Conservation (phyloP, 2,329 filamentous ascomycete species). For the Microsporum ferrugineum region DNA sequence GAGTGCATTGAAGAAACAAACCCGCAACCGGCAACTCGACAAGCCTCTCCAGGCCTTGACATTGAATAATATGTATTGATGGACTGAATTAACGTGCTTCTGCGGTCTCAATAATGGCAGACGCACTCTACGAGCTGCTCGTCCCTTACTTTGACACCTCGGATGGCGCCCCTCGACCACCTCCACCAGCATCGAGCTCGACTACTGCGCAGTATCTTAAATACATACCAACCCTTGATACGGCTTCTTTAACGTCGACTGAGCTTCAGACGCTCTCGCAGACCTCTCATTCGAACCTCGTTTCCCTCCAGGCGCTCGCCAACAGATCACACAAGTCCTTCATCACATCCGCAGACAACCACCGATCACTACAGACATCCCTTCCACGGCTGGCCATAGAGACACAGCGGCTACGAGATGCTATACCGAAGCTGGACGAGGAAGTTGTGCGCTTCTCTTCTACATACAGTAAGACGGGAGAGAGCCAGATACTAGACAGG, state of each 20-base stretch:
- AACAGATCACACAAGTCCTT: slow-evolving; percentile 80
- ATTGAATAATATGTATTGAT: background rate
- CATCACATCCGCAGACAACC: slow-evolving; percentile 66
- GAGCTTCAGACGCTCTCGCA: slow-evolving; percentile 76
- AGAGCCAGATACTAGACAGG: slow-evolving; percentile 57
- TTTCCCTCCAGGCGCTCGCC: slow-evolving; percentile 76
- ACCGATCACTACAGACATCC: slow-evolving; percentile 59
- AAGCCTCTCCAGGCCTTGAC: background rate
- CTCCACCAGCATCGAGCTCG: slow-evolving; percentile 23
- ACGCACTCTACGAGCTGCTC: slow-evolving; percentile 65
- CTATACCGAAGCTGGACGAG: slow-evolving; percentile 67
- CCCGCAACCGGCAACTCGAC: background rate
- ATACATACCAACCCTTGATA: slow-evolving; percentile 63
- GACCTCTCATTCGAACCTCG: slow-evolving; percentile 63
- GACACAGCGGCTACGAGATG: slow-evolving; percentile 54
- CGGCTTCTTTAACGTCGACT: slow-evolving; percentile 57
- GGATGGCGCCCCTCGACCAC: slow-evolving; percentile 27
- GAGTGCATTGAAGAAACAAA: background rate
- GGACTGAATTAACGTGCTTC: background rate
- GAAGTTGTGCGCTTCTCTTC: slow-evolving; percentile 70
- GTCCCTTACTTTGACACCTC: slow-evolving; percentile 46
- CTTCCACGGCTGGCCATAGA: slow-evolving; percentile 60
- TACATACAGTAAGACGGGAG: slow-evolving; percentile 64
- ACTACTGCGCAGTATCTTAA: slow-evolving; percentile 60
- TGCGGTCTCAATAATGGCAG: slow-evolving; percentile 44